Base-by-base conservation (phyloP, 768 basidiomycete species). In the Leccinum boreale region DNA sequence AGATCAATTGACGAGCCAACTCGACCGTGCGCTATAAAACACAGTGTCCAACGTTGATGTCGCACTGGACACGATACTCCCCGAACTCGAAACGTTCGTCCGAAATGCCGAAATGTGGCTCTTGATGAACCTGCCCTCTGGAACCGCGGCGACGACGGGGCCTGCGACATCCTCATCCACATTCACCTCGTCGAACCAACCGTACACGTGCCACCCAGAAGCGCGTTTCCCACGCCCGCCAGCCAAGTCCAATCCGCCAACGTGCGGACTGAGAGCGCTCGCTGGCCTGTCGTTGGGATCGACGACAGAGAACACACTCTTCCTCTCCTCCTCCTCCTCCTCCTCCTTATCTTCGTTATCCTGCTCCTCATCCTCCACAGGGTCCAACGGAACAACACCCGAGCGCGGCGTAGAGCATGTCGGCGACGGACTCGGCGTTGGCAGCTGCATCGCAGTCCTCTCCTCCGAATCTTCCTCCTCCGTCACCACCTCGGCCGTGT, bases 1-100 rank as follows among this genome's bases (percentile, higher is more conserved):
- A n/a, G n/a, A 50, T 60, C 52, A 70, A 3, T 42, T 42, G 6
- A 54, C 59, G 53, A 63, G 33, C 35, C 62, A 46, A 53, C 72
- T 70, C 48, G 70, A 73, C 35, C 64, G 68, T 8, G 72, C 70
- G 52, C 70, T 72, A 42, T 72, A 73, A 58, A 65, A 72, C 29
- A 56, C 36, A n/a, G 69, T 62, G 42, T 62, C 69, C 15, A 47
- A 58, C 31, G 69, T 70, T 39, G 63, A 61, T 44, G 36, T 14
- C 36, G 55, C 58, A 21, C 64, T 66, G 24, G 50, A 63, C 46
- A 50, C 3, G 36, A 39, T 70, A 23, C 70, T 71, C 15, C 4
- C 24, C 5, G 35, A 6, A 21, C 4, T 28, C 7, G 35, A 5
- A 24, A 58, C 59, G 24, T 62, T 19, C 47, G 46, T 59, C 5